These are phyloP conservation scores for Glycine latifolia DNA, from an alignment of 306 rosid genomes.

Conservation along the genomic window DNA sequence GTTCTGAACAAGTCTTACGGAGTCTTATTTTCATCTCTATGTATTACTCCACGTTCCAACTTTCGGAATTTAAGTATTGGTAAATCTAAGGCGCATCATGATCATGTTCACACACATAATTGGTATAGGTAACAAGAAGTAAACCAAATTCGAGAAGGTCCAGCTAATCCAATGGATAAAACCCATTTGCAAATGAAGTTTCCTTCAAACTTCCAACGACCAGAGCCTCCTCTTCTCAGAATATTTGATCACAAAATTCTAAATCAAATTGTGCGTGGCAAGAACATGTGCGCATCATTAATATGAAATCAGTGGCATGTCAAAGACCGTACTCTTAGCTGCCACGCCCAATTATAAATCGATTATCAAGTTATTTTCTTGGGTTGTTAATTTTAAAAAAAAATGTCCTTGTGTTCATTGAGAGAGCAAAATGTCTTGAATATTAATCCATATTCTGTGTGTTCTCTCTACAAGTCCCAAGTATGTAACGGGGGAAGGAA, in stretches of 20 bases:
- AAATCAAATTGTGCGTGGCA: slow-evolving; percentile 42
- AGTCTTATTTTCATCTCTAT: not conserved
- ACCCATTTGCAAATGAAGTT: slow-evolving; percentile 52
- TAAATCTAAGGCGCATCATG: not conserved
- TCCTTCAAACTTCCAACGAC: slow-evolving; percentile 57
- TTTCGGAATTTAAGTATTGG: not conserved
- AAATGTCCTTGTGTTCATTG: not conserved
- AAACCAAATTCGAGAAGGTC: slow-evolving; percentile 39
- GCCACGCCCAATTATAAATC: slow-evolving; percentile 51
- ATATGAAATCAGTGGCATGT: slow-evolving; percentile 36
- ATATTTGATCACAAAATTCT: slow-evolving; percentile 49
- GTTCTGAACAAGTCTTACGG: not conserved
- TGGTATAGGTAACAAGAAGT: not conserved
- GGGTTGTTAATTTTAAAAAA: slow-evolving; percentile 14
- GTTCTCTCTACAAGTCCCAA: slow-evolving; percentile 29
- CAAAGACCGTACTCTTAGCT: slow-evolving; percentile 47
- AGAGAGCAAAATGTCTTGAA: slow-evolving; percentile 39
- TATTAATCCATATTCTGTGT: slow-evolving; percentile 33
- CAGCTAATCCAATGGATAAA: slow-evolving; percentile 43
- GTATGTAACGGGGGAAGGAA: slow-evolving; percentile 44
- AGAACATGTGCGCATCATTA: slow-evolving; percentile 61
- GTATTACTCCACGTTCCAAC: not conserved
- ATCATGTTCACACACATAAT: slow-evolving; percentile 21
- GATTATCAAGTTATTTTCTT: slow-evolving; percentile 8
- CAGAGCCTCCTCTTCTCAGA: slow-evolving; percentile 36